Percentiles rank a stretch among this genome's conserved stretches.
Evolutionary conservation across 495 filamentous ascomycete species (phyloP).

Genomic region (Hypoxylon fuscum): DNA sequence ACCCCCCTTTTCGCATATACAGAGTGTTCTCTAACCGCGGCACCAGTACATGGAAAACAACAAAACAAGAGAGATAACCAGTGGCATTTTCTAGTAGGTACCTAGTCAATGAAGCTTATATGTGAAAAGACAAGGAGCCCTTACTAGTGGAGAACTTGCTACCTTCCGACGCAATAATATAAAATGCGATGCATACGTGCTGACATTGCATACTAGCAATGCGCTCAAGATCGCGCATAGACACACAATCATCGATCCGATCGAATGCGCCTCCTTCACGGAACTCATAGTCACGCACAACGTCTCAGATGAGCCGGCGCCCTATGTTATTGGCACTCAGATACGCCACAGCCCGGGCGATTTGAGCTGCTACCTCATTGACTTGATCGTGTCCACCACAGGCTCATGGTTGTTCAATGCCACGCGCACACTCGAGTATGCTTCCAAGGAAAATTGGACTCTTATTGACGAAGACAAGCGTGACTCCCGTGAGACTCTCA

Average conservation of each 20-base stretch:
- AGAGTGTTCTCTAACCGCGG: too few relatives aligned
- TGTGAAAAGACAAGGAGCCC: too few relatives aligned
- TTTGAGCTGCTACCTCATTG: slow-evolving; percentile 45
- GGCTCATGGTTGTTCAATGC: slow-evolving; percentile 55
- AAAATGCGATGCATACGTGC: too few relatives aligned
- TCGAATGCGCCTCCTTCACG: slow-evolving; percentile 49
- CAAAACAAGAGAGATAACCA: slow-evolving; percentile 38
- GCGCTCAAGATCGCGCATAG: slow-evolving; percentile 30
- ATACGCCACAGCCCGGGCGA: slow-evolving; percentile 45
- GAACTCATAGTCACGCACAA: slow-evolving; percentile 50
- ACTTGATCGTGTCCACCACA: slow-evolving; percentile 50
- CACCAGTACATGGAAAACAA: slow-evolving; percentile 45
- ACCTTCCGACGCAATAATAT: too few relatives aligned
- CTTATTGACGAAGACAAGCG: slow-evolving; percentile 45
- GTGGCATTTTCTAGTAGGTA: slow-evolving; percentile 39
- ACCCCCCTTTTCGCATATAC: too few relatives aligned
- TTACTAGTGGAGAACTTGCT: too few relatives aligned
- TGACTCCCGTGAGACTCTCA: slow-evolving; percentile 40
- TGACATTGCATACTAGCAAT: too few relatives aligned
- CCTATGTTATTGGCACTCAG: slow-evolving; percentile 56
- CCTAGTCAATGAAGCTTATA: too few relatives aligned
- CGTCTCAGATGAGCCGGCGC: slow-evolving; percentile 35
- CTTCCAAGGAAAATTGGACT: slow-evolving; percentile 49
- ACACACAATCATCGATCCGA: slow-evolving; percentile 31
- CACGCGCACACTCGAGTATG: slow-evolving; percentile 48